These are phyloP conservation scores for Dactylellina leptospora DNA, from an alignment of 2,329 filamentous ascomycete genomes.

Conservation along the genomic window DNA sequence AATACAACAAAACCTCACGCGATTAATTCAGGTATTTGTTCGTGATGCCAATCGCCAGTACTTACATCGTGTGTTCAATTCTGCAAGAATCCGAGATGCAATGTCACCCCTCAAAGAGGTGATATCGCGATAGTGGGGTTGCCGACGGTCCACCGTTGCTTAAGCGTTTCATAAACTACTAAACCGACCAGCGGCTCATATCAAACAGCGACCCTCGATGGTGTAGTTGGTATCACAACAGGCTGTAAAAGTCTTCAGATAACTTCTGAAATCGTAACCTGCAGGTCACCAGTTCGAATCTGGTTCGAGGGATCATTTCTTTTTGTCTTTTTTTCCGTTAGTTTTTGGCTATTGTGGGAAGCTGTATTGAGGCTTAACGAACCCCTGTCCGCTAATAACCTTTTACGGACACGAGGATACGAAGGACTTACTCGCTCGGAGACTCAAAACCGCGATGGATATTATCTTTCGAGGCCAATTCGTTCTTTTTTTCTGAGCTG, in stretches of 20 bases:
- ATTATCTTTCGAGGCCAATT: too few species aligned
- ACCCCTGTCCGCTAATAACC: too few species aligned
- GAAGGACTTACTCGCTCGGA: neutral
- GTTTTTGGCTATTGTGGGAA: constrained; percentile 15
- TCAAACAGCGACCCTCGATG: constrained; percentile 47
- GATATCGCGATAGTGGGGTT: constrained; percentile 17
- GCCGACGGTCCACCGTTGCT: constrained; percentile 1
- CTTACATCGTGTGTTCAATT: neutral
- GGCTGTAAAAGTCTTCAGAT: constrained; percentile 53
- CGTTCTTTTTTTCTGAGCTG: too few species aligned
- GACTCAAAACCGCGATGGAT: too few species aligned
- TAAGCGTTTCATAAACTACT: constrained; percentile 3
- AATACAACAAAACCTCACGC: constrained; percentile 40
- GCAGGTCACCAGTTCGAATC: constrained; percentile 54
- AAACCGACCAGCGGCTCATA: constrained; percentile 13
- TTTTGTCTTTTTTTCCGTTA: constrained; percentile 18
- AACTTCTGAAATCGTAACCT: constrained; percentile 51
- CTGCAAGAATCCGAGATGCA: neutral
- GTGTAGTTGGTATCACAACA: constrained; percentile 54
- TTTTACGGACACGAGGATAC: neutral
- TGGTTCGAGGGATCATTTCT: constrained; percentile 52
- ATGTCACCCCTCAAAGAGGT: neutral
- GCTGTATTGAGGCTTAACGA: too few species aligned
- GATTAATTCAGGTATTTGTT: too few species aligned
- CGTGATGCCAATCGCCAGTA: neutral